Conservation (phyloP, 73 alveolate genomes). For the Tetrahymena thermophila region DNA sequence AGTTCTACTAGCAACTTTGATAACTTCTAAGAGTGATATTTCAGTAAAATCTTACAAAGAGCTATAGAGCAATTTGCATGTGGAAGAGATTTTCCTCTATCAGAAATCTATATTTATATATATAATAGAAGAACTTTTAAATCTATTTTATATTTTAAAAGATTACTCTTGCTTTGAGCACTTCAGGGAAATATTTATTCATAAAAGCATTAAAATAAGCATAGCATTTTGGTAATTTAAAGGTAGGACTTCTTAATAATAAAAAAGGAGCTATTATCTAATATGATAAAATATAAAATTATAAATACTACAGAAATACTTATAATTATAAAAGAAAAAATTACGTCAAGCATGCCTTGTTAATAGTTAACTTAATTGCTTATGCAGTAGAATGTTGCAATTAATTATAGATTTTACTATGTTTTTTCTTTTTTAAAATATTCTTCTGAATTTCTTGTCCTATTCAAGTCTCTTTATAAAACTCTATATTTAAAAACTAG, state of each 20-base stretch:
- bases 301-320: not conserved
- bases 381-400: constrained; percentile 39
- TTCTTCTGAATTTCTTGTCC: constrained; percentile 34
- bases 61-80: not conserved
- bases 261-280: constrained; percentile 22
- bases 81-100: not conserved
- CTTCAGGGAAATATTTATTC: constrained; percentile 18
- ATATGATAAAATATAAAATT: not conserved
- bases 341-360: constrained; percentile 34
- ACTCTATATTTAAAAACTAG: not conserved
- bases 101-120: not conserved
- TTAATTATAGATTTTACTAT: not conserved
- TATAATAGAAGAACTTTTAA: not conserved
- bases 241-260: constrained; percentile 20
- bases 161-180: constrained; percentile 11
- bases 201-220: constrained; percentile 29
- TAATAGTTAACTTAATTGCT: constrained; percentile 15
- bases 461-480: constrained; percentile 13
- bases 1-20: not conserved
- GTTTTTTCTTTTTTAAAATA: constrained; percentile 29
- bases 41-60: not conserved
- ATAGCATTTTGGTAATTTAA: constrained; percentile 25
- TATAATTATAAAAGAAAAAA: not conserved
- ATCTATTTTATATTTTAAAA: too few relatives aligned
- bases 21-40: not conserved